phyloP scores from a whole-genome alignment of 495 filamentous ascomycete genomes.

The Recurvomyces mirabilis region DNA sequence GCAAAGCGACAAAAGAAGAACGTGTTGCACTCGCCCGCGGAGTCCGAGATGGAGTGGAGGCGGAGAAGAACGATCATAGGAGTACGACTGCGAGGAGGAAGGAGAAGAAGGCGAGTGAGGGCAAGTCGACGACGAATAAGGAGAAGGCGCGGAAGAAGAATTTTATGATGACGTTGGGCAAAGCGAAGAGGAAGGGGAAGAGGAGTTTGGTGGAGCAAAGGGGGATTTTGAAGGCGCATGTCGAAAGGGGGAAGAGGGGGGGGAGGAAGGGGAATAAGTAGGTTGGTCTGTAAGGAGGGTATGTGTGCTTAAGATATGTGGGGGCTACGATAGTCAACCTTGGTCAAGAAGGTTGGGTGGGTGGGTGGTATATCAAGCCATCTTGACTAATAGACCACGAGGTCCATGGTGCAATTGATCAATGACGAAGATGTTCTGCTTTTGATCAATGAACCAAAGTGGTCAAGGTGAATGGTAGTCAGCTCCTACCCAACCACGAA shows the following conservation, averaged over 20 bases:
- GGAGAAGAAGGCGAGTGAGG: conserved; percentile 71
- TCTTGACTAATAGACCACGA: too few species aligned
- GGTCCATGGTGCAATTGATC: too few species aligned
- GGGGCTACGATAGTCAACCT: too few species aligned
- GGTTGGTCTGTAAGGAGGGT: background rate
- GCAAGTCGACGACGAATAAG: conserved; percentile 93
- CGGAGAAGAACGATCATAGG: conserved; percentile 51
- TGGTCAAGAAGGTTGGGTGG: too few species aligned
- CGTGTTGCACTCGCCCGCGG: conserved; percentile 66
- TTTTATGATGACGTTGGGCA: conserved; percentile 93
- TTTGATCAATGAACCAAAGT: too few species aligned
- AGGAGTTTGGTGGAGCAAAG: conserved; percentile 73
- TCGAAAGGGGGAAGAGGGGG: conserved; percentile 71
- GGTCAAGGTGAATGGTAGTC: too few species aligned
- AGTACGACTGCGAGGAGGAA: conserved; percentile 68
- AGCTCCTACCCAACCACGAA: too few species aligned
- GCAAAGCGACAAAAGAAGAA: conserved; percentile 66
- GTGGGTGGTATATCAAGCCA: too few species aligned
- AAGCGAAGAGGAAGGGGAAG: conserved; percentile 88
- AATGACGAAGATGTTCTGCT: too few species aligned
- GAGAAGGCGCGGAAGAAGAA: conserved; percentile 97
- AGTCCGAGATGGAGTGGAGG: conserved; percentile 44
- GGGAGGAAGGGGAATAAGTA: conserved; percentile 64
- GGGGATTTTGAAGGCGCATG: conserved; percentile 67
- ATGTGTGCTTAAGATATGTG: too few species aligned